These are phyloP conservation scores for Boeremia lycopersici DNA, from an alignment of 2,329 filamentous ascomycete genomes.

Conservation along the genomic window DNA sequence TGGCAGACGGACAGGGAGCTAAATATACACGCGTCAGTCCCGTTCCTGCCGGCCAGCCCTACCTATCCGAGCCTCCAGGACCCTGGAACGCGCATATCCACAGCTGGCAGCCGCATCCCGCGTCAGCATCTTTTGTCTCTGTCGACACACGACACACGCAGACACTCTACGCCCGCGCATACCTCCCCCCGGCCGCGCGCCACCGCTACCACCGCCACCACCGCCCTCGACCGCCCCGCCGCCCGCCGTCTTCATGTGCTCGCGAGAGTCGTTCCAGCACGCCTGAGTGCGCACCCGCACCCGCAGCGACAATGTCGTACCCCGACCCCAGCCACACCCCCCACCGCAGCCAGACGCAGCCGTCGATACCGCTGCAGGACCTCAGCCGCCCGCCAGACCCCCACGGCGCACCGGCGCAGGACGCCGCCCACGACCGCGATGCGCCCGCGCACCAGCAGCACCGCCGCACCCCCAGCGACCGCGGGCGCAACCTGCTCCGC, in stretches of 20 bases:
- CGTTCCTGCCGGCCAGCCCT: background rate
- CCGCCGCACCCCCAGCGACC: constrained; percentile 56
- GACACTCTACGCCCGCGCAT: background rate
- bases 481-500: constrained; percentile 55
- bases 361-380: constrained; percentile 74
- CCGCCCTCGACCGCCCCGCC: constrained; percentile 14
- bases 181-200: background rate
- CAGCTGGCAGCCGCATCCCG: constrained; percentile 14
- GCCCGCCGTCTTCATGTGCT: constrained; percentile 21
- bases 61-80: background rate
- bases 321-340: constrained; percentile 50
- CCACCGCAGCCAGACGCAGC: constrained; percentile 56
- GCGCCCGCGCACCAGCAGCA: constrained; percentile 38
- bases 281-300: constrained; percentile 32
- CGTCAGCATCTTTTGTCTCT: background rate
- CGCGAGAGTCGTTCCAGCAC: constrained; percentile 31
- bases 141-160: no score
- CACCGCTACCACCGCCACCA: constrained; percentile 12
- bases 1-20: background rate
- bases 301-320: constrained; percentile 54
- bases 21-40: constrained; percentile 5
- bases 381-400: constrained; percentile 49
- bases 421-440: constrained; percentile 17
- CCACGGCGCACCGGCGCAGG: constrained; percentile 32
- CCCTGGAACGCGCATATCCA: constrained; percentile 7